Percentiles rank a stretch among this genome's conserved stretches.
phyloP scores from a whole-genome alignment of 2,329 filamentous ascomycete genomes.

The Leptographium procerum region DNA sequence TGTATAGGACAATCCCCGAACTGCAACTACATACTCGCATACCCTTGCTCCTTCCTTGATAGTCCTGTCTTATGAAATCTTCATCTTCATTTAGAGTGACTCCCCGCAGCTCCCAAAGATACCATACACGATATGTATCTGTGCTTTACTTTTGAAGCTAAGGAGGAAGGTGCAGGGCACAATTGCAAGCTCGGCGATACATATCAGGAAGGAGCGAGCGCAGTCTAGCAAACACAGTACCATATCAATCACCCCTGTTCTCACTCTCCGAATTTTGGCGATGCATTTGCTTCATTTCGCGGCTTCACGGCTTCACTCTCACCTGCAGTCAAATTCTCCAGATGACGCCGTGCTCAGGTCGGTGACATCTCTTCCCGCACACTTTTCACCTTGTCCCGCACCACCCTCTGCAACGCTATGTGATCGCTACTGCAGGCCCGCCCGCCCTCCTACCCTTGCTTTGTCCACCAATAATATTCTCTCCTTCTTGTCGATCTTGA shows the following conservation, averaged over 20 bases:
- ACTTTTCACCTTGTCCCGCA: conserved; percentile 1
- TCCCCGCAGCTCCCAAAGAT: neutral
- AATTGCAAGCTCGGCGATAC: neutral
- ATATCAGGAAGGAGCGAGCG: neutral
- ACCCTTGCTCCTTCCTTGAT: neutral
- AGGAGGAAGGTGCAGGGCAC: neutral
- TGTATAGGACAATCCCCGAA: neutral
- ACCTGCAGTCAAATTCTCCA: neutral
- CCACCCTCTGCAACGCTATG: neutral
- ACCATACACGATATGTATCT: too few species aligned
- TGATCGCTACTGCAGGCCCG: conserved; percentile 10
- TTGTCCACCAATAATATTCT: neutral
- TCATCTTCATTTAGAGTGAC: neutral
- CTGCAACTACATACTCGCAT: neutral
- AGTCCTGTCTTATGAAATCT: neutral
- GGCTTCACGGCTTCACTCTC: neutral
- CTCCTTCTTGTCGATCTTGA: neutral
- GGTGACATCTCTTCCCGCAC: neutral
- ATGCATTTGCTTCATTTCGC: neutral
- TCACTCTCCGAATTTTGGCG: neutral
- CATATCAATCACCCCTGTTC: neutral
- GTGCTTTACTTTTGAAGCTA: neutral
- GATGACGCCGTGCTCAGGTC: neutral
- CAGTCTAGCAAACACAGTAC: neutral
- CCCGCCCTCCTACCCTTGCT: neutral